A percentile compares a stretch with the other conserved stretches of the same genome.
phyloP scores from a whole-genome alignment of 2,329 filamentous ascomycete genomes.

The Pezicula radicicola region DNA sequence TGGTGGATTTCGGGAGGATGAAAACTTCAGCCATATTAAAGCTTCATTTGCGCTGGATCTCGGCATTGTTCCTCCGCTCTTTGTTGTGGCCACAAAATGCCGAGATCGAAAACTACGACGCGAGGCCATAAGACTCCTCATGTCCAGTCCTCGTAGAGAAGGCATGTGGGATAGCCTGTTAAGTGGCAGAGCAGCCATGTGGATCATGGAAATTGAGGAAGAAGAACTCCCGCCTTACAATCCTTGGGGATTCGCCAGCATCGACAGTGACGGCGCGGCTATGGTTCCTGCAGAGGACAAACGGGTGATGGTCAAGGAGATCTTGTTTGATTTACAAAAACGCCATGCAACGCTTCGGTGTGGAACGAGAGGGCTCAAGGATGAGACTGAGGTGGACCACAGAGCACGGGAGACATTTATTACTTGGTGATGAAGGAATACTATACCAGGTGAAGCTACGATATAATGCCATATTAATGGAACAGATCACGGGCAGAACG shows the following conservation, averaged over 20 bases:
- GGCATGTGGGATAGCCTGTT: slow-evolving; percentile 63
- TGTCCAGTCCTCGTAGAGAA: slow-evolving; percentile 58
- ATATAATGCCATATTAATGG: no score
- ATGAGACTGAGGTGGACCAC: slow-evolving; percentile 16
- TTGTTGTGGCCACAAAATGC: slow-evolving; percentile 63
- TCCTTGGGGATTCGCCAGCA: background rate
- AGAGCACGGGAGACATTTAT: slow-evolving; percentile 19
- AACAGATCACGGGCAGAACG: no score
- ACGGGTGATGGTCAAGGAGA: slow-evolving; percentile 29
- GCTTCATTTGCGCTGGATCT: slow-evolving; percentile 55
- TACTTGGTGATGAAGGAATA: slow-evolving; percentile 11
- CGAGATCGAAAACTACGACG: slow-evolving; percentile 52
- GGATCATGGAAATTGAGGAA: slow-evolving; percentile 20
- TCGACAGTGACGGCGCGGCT: background rate
- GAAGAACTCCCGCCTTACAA: slow-evolving; percentile 4
- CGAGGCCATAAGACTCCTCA: slow-evolving; percentile 58
- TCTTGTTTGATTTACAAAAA: slow-evolving; percentile 26
- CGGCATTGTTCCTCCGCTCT: slow-evolving; percentile 62
- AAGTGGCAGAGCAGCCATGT: slow-evolving; percentile 52
- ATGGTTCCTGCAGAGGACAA: slow-evolving; percentile 8
- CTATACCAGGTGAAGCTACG: no score
- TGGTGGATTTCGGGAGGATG: slow-evolving; percentile 39
- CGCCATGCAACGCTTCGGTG: slow-evolving; percentile 23
- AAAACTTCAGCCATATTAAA: slow-evolving; percentile 49
- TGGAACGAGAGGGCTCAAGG: slow-evolving; percentile 23